Evolutionary conservation across 2,329 filamentous ascomycete species (phyloP).

Genomic region (Cladosporium sp.): DNA sequence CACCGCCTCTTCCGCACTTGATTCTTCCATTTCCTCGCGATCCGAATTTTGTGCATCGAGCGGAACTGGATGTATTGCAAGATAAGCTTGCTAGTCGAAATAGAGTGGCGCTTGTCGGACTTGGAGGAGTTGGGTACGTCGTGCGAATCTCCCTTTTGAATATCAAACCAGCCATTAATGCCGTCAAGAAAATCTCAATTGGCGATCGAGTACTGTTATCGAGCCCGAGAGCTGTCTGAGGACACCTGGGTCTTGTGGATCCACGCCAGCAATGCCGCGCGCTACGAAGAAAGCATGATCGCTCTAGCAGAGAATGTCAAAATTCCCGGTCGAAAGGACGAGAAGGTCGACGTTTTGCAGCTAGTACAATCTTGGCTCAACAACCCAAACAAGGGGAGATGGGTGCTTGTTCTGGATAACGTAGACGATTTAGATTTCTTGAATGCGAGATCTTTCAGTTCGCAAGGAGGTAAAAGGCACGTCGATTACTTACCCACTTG

Average conservation of each 20-base stretch:
- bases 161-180: too few relatives aligned
- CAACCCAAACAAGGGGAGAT: constrained; percentile 11
- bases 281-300: constrained; percentile 18
- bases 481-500: constrained; percentile 18
- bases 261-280: constrained; percentile 20
- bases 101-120: constrained; percentile 19
- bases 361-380: constrained; percentile 17
- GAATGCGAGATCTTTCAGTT: background rate
- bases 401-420: constrained; percentile 25
- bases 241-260: constrained; percentile 24
- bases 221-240: constrained; percentile 11
- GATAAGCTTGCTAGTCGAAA: constrained; percentile 12
- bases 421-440: constrained; percentile 18
- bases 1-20: too few relatives aligned
- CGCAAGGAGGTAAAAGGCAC: background rate
- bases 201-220: constrained; percentile 21
- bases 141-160: background rate
- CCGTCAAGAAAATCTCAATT: constrained; percentile 24
- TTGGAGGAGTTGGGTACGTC: constrained; percentile 25
- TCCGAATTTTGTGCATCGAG: constrained; percentile 20
- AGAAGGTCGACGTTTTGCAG: constrained; percentile 14
- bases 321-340: background rate
- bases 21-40: constrained; percentile 20
- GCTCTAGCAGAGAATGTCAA: constrained; percentile 16
- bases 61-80: constrained; percentile 11